Conservation (phyloP, 73 alveolate species). For the Effrenium voratum region DNA sequence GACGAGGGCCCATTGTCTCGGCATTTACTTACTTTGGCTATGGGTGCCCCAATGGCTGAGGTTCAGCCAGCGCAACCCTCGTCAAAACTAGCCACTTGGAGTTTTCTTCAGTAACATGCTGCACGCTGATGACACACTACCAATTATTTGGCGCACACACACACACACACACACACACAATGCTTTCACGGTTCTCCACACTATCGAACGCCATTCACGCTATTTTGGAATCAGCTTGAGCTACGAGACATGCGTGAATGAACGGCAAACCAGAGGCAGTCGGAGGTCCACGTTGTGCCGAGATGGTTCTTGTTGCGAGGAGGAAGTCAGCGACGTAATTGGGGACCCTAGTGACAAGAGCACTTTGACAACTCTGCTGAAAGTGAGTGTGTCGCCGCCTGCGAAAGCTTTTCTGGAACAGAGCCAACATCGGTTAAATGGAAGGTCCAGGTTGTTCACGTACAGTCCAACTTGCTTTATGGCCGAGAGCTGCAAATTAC, state of each 20-base stretch:
- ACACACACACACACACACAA: no score
- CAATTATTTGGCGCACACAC: background rate
- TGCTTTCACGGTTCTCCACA: background rate
- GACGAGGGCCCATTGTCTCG: background rate
- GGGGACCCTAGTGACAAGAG: no score
- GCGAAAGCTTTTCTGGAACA: conserved; percentile 9
- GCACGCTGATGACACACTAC: background rate
- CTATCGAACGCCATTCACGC: background rate
- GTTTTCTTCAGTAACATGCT: background rate
- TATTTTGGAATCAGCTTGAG: background rate
- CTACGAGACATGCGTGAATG: no score
- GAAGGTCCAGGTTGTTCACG: background rate
- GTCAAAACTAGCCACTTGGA: background rate
- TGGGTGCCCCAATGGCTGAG: background rate
- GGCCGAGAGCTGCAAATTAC: background rate
- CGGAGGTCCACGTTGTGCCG: no score
- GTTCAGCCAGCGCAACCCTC: background rate
- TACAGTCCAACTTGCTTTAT: background rate
- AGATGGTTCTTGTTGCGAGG: no score
- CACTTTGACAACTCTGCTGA: background rate
- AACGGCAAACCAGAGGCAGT: no score
- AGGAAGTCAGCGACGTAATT: no score
- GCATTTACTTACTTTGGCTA: background rate
- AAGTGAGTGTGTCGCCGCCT: background rate
- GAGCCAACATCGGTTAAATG: background rate